These are phyloP conservation scores for Aplosporella prunicola DNA, from an alignment of 2,329 filamentous ascomycete genomes.

Conservation along the genomic window DNA sequence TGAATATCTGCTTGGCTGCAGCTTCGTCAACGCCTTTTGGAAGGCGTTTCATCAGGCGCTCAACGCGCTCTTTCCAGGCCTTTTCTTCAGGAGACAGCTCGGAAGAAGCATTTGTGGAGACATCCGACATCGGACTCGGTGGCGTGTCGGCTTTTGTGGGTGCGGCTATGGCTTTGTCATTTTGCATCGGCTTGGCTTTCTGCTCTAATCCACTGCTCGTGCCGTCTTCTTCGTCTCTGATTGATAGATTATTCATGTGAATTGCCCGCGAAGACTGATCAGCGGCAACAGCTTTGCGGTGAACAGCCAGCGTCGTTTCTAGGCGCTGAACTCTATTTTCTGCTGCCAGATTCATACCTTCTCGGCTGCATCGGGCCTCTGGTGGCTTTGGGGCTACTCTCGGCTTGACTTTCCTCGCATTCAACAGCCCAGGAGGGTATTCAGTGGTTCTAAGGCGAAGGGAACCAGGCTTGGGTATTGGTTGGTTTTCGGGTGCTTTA, in stretches of 20 bases:
- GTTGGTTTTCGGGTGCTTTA: no score
- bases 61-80: slow-evolving; percentile 26
- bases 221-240: slow-evolving; percentile 7
- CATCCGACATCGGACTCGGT: slow-evolving; percentile 23
- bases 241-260: neutral
- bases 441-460: slow-evolving; percentile 15
- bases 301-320: neutral
- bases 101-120: slow-evolving; percentile 3
- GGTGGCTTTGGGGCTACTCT: slow-evolving; percentile 1
- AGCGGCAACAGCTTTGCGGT: slow-evolving; percentile 2
- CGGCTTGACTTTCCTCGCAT: slow-evolving; percentile 17
- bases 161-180: slow-evolving; percentile 20
- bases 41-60: slow-evolving; percentile 59
- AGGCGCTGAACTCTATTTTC: neutral
- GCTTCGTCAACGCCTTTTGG: slow-evolving; percentile 72
- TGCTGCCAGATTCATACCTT: neutral
- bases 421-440: slow-evolving; percentile 30
- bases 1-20: slow-evolving; percentile 84
- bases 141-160: slow-evolving; percentile 24
- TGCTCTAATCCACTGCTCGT: slow-evolving; percentile 3
- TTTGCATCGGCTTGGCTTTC: slow-evolving; percentile 9
- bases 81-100: slow-evolving; percentile 20
- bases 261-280: neutral
- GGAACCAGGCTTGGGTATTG: neutral
- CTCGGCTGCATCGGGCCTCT: neutral